Percentiles rank a stretch among this genome's conserved stretches.
phyloP scores from a whole-genome alignment of 768 basidiomycete genomes.

The Pholiota molesta region DNA sequence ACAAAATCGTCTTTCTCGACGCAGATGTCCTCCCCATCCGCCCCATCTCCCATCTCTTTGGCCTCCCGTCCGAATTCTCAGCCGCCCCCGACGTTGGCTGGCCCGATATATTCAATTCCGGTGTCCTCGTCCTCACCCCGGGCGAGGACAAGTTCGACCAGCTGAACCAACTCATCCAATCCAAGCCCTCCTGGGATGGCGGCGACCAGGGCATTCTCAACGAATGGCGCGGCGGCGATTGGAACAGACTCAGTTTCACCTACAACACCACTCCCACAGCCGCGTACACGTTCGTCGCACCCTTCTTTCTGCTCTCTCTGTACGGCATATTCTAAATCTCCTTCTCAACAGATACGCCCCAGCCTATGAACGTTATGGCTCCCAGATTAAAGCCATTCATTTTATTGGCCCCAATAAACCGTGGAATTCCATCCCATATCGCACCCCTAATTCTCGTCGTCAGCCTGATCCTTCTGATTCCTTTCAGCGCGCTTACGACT shows the following conservation, averaged over 20 bases:
- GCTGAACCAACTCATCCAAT: constrained; percentile 67
- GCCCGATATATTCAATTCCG: constrained; percentile 99
- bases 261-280: constrained; percentile 99
- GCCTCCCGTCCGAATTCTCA: constrained; percentile 79
- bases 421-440: constrained; percentile 77
- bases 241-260: constrained; percentile 95
- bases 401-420: constrained; percentile 98
- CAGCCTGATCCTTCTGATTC: constrained; percentile 28
- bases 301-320: constrained; percentile 22
- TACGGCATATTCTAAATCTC: constrained; percentile 28
- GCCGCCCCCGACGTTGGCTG: constrained; percentile 97
- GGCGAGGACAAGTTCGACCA: constrained; percentile 82
- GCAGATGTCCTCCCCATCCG: constrained; percentile 89
- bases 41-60: constrained; percentile 92
- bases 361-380: constrained; percentile 92
- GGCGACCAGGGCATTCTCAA: constrained; percentile 99
- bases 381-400: constrained; percentile 84
- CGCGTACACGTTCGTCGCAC: constrained; percentile 82
- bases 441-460: constrained; percentile 54
- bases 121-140: constrained; percentile 86
- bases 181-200: constrained; percentile 93
- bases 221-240: constrained; percentile 86
- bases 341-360: constrained; percentile 78
- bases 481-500: constrained; percentile 65
- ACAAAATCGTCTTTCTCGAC: constrained; percentile 89